Base-by-base conservation (phyloP, 176 grass and related monocot genomes). In the Musa troglodytarum region DNA sequence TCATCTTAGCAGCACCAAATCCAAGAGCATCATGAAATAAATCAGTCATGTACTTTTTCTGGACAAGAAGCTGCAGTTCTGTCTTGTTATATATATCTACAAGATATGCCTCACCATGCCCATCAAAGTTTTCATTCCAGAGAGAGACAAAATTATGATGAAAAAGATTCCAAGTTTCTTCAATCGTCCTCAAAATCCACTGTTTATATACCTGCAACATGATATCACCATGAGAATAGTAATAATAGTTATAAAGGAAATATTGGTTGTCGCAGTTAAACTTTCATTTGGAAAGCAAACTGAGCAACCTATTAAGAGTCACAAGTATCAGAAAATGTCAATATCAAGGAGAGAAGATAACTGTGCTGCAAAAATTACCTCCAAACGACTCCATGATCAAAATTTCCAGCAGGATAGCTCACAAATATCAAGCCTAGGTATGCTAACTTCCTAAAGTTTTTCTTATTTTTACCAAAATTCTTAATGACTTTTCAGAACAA, bases 1-100 rank as follows among this genome's bases (percentile, higher is more conserved):
- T 99, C 90, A 99, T 99, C 84, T 99, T 99, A 64, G 95, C 90
- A 15, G 90, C 77, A 80, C 90, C 90, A 86, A 99, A 99, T 82
- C 90, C 95, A 84, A 99, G 88, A 78, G 90, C 83, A 69, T 92
- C 95, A 83, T 94, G 95, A 77, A 99, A 81, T 76, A 99, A 65
- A 80, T 75, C 78, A 68, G 49, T 75, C 82, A 99, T 87, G 84
- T 99, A 99, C 59, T 87, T 98, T 72, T 98, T 88, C 71, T 94
- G 90, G 20, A 68, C 88, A 71, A 76, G 3, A 21, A 65, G 69
- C 57, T 79, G 66, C 75, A 94, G 80, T 50, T 89, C 79, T 2
- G 81, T 58, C 10, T 84, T 93, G 64, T 98, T 99, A 78, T 87
- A 99, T 85, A 99, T 82, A 57, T 85, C 73, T 1, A 68, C 34